Conservation (phyloP, 164 flowering plant species). For the Umbellularia californica region DNA sequence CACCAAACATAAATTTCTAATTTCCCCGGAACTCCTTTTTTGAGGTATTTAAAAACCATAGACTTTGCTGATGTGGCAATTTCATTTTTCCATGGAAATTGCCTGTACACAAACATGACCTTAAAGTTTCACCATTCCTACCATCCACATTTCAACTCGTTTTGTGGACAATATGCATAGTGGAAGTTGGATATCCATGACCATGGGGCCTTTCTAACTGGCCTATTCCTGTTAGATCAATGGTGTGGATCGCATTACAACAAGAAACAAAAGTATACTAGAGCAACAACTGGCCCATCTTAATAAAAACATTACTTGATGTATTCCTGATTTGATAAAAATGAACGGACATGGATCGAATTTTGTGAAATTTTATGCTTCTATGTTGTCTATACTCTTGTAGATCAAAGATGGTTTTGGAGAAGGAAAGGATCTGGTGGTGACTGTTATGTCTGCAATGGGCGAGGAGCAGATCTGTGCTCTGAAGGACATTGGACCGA, state of each 20-base stretch:
- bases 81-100: too few species aligned
- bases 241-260: not conserved
- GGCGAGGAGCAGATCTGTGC: slow-evolving; percentile 60
- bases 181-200: too few species aligned
- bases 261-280: not conserved
- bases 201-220: not conserved
- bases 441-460: slow-evolving; percentile 53
- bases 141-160: too few species aligned
- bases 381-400: not conserved
- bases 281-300: not conserved
- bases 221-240: not conserved
- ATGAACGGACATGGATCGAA: not conserved
- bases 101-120: too few species aligned
- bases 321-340: not conserved
- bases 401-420: slow-evolving; percentile 56
- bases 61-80: too few species aligned
- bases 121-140: too few species aligned
- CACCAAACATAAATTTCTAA: too few species aligned
- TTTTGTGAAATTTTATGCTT: not conserved
- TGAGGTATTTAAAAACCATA: too few species aligned
- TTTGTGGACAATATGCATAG: too few species aligned
- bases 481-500: slow-evolving; percentile 60
- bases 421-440: slow-evolving; percentile 61
- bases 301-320: not conserved
- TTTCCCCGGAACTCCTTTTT: too few species aligned